A percentile compares a stretch with the other conserved stretches of the same genome.
phyloP scores from a whole-genome alignment of 2,329 filamentous ascomycete genomes.

The Albophoma yamanashiensis region DNA sequence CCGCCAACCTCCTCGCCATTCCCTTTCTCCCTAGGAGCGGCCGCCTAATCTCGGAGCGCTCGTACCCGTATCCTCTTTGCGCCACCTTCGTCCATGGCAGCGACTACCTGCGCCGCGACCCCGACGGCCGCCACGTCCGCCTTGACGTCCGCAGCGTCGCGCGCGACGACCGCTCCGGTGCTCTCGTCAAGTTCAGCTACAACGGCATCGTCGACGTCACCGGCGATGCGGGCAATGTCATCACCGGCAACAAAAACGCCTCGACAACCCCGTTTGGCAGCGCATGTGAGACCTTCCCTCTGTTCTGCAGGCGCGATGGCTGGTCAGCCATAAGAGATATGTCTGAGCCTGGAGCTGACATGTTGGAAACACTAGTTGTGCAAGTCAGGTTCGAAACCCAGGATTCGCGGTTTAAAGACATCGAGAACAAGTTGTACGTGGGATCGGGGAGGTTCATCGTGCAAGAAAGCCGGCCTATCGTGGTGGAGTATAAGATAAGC shows the following conservation, averaged over 20 bases:
- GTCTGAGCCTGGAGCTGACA: not conserved
- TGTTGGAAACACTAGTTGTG: not conserved
- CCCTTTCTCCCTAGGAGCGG: slow-evolving; percentile 18
- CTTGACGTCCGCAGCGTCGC: slow-evolving; percentile 26
- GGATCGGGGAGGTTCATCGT: slow-evolving; percentile 29
- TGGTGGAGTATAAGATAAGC: slow-evolving; percentile 33
- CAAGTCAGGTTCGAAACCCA: not conserved
- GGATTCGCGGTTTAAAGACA: not conserved
- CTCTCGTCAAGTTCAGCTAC: slow-evolving; percentile 25
- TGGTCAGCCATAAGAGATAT: not conserved
- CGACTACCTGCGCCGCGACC: slow-evolving; percentile 28
- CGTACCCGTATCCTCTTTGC: slow-evolving; percentile 22
- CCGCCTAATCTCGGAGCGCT: slow-evolving; percentile 22
- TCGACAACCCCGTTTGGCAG: slow-evolving; percentile 18
- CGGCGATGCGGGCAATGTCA: slow-evolving; percentile 19
- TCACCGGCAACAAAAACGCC: slow-evolving; percentile 21
- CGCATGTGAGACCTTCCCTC: not conserved
- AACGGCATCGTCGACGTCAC: slow-evolving; percentile 24
- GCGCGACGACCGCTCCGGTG: slow-evolving; percentile 14
- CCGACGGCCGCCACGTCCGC: slow-evolving; percentile 22
- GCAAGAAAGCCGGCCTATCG: slow-evolving; percentile 17
- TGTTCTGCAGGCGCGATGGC: not conserved
- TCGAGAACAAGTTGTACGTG: slow-evolving; percentile 29
- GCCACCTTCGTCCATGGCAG: slow-evolving; percentile 26
- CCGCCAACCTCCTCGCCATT: slow-evolving; percentile 20